Percentiles rank a stretch among this genome's conserved stretches.
Evolutionary conservation across 2,329 filamentous ascomycete genomes (phyloP).

Genomic region (Fusarium sp.): DNA sequence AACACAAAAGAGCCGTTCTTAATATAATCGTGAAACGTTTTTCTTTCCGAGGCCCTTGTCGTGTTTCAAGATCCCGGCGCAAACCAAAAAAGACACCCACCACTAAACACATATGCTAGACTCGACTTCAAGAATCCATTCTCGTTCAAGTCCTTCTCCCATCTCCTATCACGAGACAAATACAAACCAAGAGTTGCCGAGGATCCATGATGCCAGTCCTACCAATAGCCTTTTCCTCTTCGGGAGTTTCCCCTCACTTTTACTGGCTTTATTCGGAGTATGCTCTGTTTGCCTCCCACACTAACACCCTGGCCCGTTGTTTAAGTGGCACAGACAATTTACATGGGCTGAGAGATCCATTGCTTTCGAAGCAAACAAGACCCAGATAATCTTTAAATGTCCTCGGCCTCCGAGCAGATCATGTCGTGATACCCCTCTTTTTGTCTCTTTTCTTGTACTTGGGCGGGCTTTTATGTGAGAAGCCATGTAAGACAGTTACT

Average conservation of each 20-base stretch:
- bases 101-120: neutral
- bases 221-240: conserved; percentile 28
- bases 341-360: neutral
- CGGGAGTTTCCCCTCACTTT: conserved; percentile 31
- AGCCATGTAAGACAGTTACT: conserved; percentile 30
- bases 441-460: neutral
- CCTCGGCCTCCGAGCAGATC: neutral
- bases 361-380: conserved; percentile 2
- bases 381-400: neutral
- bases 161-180: conserved; percentile 27
- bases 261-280: neutral
- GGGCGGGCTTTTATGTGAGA: conserved; percentile 17
- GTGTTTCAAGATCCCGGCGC: neutral
- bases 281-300: neutral
- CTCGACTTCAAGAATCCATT: neutral
- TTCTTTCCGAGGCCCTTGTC: neutral
- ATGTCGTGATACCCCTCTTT: neutral
- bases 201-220: conserved; percentile 12
- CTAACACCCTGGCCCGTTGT: neutral
- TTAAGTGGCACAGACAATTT: conserved; percentile 25
- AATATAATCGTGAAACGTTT: neutral
- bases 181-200: conserved; percentile 8
- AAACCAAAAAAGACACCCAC: neutral
- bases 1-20: neutral
- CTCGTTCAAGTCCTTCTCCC: neutral